Evolutionary conservation across 352 stramenopile genomes (phyloP).

Genomic region (Pythium aquatile): DNA sequence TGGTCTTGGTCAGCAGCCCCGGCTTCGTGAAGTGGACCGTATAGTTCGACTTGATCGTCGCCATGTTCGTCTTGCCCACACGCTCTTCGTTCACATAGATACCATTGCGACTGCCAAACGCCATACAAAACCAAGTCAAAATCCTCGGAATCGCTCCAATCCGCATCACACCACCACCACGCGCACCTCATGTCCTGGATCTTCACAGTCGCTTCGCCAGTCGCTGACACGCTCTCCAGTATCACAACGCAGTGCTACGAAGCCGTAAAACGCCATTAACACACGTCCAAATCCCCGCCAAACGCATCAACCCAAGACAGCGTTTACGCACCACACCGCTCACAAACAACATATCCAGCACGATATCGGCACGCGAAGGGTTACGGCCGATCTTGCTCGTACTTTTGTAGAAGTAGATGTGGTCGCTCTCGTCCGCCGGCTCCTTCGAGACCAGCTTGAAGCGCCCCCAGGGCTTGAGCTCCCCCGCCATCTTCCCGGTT

Average conservation of each 20-base stretch:
- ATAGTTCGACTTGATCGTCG: slow-evolving; percentile 34
- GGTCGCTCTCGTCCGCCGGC: slow-evolving; percentile 46
- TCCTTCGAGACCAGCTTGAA: slow-evolving; percentile 67
- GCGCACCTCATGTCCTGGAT: slow-evolving; percentile 60
- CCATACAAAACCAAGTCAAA: slow-evolving; percentile 1
- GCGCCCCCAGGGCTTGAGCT: slow-evolving; percentile 44
- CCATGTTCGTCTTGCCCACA: slow-evolving; percentile 41
- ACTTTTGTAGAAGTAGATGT: slow-evolving; percentile 55
- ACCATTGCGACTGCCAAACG: slow-evolving; percentile 47
- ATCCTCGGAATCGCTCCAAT: neutral
- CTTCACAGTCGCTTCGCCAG: slow-evolving; percentile 35
- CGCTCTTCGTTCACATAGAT: slow-evolving; percentile 68
- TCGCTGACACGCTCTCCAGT: slow-evolving; percentile 31
- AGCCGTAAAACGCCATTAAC: neutral
- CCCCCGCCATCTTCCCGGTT: neutral
- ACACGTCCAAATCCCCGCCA: neutral
- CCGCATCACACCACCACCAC: neutral
- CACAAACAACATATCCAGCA: slow-evolving; percentile 62
- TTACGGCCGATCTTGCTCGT: slow-evolving; percentile 57
- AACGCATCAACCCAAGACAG: neutral
- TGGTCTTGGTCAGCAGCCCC: slow-evolving; percentile 34
- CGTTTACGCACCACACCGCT: slow-evolving; percentile 52
- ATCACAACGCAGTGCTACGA: slow-evolving; percentile 57
- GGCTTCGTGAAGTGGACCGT: slow-evolving; percentile 77
- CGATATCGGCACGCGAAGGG: slow-evolving; percentile 38